Percentiles rank a stretch among this genome's conserved stretches.
These are phyloP conservation scores for Heliocybe sulcata DNA, from an alignment of 1,284 basidiomycete genomes.

Conservation along the genomic window DNA sequence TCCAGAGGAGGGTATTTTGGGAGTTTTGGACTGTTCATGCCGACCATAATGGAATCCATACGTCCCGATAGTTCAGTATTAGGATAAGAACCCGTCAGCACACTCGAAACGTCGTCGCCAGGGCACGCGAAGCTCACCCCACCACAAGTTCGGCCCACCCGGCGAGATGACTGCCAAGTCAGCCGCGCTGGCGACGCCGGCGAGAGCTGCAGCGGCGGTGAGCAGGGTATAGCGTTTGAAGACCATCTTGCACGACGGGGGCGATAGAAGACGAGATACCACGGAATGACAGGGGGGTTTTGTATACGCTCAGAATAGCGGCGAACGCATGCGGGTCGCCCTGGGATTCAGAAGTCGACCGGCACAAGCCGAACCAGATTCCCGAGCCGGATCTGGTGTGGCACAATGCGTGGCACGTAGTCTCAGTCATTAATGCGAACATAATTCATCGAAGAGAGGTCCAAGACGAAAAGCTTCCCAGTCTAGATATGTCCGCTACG, in stretches of 20 bases:
- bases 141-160: conserved; percentile 33
- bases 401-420: too few relatives aligned
- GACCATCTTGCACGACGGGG: conserved; percentile 21
- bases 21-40: conserved; percentile 21
- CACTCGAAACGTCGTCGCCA: neutral
- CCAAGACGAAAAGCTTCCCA: too few relatives aligned
- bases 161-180: conserved; percentile 28
- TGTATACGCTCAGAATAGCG: neutral
- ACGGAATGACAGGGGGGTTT: neutral
- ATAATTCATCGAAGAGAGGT: too few relatives aligned
- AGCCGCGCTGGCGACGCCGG: conserved; percentile 26
- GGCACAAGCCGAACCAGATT: neutral
- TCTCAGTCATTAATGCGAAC: too few relatives aligned
- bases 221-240: conserved; percentile 26
- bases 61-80: neutral
- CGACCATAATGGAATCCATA: neutral
- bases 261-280: neutral
- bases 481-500: too few relatives aligned
- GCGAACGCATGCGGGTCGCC: too few relatives aligned
- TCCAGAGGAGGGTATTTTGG: conserved; percentile 33
- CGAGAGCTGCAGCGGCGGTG: conserved; percentile 25
- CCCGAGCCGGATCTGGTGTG: too few relatives aligned
- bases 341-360: too few relatives aligned
- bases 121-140: conserved; percentile 38
- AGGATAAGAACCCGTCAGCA: neutral